Conservation (phyloP, 116 monocot genomes). For the Trichopus zeylanicus region DNA sequence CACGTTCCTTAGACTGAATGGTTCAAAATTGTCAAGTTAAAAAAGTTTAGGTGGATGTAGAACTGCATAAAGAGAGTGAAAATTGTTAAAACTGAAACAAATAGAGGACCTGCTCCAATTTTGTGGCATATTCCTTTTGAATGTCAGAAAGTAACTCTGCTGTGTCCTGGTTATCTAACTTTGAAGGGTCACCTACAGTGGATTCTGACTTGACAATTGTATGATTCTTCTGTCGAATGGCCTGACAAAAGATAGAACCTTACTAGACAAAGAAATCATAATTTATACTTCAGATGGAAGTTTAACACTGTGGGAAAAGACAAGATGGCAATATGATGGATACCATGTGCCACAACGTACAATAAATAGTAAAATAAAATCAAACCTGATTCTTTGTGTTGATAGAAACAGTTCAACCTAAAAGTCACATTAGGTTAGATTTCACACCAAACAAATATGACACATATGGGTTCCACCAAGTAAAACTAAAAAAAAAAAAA, state of each 20-base stretch:
- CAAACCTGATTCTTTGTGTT: too few relatives aligned
- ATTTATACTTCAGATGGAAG: too few relatives aligned
- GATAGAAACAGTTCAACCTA: too few relatives aligned
- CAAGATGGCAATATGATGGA: too few relatives aligned
- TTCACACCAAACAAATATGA: too few relatives aligned
- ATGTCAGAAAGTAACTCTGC: conserved; percentile 22
- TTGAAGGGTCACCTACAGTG: conserved; percentile 11
- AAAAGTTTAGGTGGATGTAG: background rate
- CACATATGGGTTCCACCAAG: too few relatives aligned
- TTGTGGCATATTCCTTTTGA: conserved; percentile 36
- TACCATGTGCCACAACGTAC: too few relatives aligned
- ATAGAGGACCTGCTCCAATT: conserved; percentile 50
- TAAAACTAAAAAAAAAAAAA: too few relatives aligned
- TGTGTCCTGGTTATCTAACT: conserved; percentile 20
- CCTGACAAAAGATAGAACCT: conserved; percentile 12
- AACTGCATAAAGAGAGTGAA: background rate
- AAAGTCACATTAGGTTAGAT: too few relatives aligned
- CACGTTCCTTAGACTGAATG: conserved; percentile 63
- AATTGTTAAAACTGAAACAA: background rate
- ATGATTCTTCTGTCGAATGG: conserved; percentile 9
- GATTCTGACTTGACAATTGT: conserved; percentile 3
- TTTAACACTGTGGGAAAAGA: too few relatives aligned
- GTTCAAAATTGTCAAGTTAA: background rate
- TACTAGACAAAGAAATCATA: background rate
- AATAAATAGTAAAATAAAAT: too few relatives aligned